Percentiles rank a stretch among this genome's conserved stretches.
These are phyloP conservation scores for Tripterygium wilfordii DNA, from an alignment of 177 flowering plant species.

Conservation along the genomic window DNA sequence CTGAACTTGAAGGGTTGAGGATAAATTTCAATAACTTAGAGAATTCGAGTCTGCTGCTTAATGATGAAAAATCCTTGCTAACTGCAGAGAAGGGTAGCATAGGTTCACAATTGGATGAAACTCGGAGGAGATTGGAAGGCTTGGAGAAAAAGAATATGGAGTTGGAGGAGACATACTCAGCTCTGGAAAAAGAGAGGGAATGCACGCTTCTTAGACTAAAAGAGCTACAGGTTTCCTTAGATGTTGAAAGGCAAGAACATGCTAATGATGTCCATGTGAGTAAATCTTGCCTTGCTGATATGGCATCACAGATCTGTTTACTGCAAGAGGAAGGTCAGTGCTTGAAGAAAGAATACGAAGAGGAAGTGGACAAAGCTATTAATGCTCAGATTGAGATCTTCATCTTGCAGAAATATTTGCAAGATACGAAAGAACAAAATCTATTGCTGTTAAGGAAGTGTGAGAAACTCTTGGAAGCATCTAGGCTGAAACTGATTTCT, in stretches of 20 bases:
- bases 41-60: slow-evolving; percentile 39
- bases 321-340: slow-evolving; percentile 29
- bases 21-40: slow-evolving; percentile 44
- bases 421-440: slow-evolving; percentile 35
- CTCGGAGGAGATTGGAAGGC: slow-evolving; percentile 26
- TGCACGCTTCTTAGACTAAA: slow-evolving; percentile 25
- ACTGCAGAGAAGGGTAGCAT: slow-evolving; percentile 32
- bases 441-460: slow-evolving; percentile 24
- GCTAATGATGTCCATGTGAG: slow-evolving; percentile 20
- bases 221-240: slow-evolving; percentile 25
- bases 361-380: slow-evolving; percentile 35
- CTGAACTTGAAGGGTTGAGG: slow-evolving; percentile 49
- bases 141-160: slow-evolving; percentile 24
- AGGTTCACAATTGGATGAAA: slow-evolving; percentile 20
- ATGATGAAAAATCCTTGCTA: slow-evolving; percentile 43
- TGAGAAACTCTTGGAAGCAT: slow-evolving; percentile 36
- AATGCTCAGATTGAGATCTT: slow-evolving; percentile 44
- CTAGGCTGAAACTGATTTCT: slow-evolving; percentile 23
- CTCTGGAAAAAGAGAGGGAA: slow-evolving; percentile 40
- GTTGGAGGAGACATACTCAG: slow-evolving; percentile 24
- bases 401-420: slow-evolving; percentile 30
- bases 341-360: slow-evolving; percentile 36
- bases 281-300: slow-evolving; percentile 23
- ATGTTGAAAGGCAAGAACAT: slow-evolving; percentile 30
- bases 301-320: slow-evolving; percentile 25